phyloP scores from a whole-genome alignment of 305 asterid species.

The Petunia hybrid region DNA sequence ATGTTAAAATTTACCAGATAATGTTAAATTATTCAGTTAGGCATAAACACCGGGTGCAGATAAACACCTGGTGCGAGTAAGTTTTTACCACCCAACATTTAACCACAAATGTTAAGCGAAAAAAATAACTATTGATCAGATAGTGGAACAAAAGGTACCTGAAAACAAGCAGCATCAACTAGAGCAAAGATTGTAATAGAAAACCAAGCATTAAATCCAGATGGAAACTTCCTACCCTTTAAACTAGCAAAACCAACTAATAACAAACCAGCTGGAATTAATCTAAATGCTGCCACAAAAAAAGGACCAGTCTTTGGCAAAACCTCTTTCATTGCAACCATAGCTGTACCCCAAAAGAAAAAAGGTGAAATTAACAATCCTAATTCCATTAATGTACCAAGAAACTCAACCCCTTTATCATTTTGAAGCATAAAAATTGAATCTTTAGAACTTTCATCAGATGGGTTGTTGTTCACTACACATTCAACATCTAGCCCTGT shows the following conservation, averaged over 20 bases:
- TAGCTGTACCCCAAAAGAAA: slow-evolving; percentile 99
- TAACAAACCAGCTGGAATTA: slow-evolving; percentile 59
- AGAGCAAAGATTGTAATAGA: slow-evolving; percentile 77
- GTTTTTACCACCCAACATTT: background rate
- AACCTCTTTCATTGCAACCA: slow-evolving; percentile 98
- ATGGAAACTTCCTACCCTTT: slow-evolving; percentile 69
- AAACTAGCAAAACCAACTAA: slow-evolving; percentile 56
- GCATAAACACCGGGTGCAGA: no score
- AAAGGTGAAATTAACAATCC: slow-evolving; percentile 85
- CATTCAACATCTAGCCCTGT: slow-evolving; percentile 75
- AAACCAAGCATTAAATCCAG: slow-evolving; percentile 85
- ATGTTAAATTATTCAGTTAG: no score
- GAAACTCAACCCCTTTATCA: slow-evolving; percentile 35
- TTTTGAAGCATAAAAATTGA: slow-evolving; percentile 42
- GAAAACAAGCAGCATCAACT: slow-evolving; percentile 91
- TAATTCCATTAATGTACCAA: slow-evolving; percentile 62
- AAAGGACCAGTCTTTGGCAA: slow-evolving; percentile 88
- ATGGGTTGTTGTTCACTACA: slow-evolving; percentile 40
- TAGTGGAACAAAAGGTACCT: slow-evolving; percentile 57
- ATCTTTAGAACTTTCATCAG: slow-evolving; percentile 44
- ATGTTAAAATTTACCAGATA: no score
- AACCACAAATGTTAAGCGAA: background rate
- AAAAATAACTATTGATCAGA: slow-evolving; percentile 15
- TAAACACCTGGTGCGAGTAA: no score
- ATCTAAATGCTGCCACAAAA: slow-evolving; percentile 83